Evolutionary conservation across 805 yeast species (phyloP).

Genomic region (Candida pseudofarinosa): DNA sequence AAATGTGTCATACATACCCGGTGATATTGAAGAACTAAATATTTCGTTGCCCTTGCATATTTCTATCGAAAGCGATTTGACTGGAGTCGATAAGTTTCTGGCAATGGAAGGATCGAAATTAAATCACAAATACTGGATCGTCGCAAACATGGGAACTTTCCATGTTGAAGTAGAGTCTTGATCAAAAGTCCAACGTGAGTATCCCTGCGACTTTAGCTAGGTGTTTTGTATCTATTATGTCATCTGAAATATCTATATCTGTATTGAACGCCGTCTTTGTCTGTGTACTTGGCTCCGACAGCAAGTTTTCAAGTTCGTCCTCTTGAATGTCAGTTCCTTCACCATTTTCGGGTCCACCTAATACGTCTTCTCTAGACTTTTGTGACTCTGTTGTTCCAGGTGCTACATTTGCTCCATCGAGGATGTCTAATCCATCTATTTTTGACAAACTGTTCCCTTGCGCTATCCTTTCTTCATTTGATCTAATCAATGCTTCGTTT

Average conservation of each 20-base stretch:
- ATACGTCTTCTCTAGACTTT: conserved; percentile 12
- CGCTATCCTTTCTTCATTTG: conserved; percentile 47
- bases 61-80: conserved; percentile 16
- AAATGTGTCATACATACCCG: not conserved
- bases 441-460: conserved; percentile 22
- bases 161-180: not conserved
- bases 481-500: conserved; percentile 53
- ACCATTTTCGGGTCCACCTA: conserved; percentile 9
- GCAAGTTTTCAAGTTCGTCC: conserved; percentile 12
- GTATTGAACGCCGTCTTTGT: conserved; percentile 10
- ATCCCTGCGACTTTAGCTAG: conserved; percentile 54
- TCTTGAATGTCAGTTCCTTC: conserved; percentile 9
- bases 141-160: not conserved
- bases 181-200: conserved; percentile 51
- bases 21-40: not conserved
- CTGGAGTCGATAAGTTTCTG: not conserved
- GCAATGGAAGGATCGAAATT: not conserved
- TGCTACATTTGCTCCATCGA: conserved; percentile 3
- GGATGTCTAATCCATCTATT: conserved; percentile 33
- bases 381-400: conserved; percentile 7
- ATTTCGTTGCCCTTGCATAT: conserved; percentile 15
- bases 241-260: conserved; percentile 13
- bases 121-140: conserved; percentile 1
- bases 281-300: conserved; percentile 17
- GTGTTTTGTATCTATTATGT: conserved; percentile 50